Evolutionary conservation across 140 eudicot genomes (phyloP), one percentile per base, ranked within the genome.

Genomic region (Bidens hawaiensis): DNA sequence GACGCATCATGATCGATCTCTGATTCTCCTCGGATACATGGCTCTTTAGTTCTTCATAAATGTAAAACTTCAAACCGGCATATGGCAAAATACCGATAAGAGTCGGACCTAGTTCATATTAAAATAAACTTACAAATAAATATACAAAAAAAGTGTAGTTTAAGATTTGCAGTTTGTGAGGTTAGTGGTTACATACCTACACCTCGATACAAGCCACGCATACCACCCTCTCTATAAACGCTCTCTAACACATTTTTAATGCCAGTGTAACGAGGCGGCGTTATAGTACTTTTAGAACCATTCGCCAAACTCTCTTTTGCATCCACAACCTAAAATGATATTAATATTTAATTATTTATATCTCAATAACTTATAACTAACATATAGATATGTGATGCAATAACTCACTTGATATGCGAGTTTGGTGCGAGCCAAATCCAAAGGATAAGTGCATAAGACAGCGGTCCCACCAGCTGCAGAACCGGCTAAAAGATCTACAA

Each of bases 391-490:
- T 16, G 46, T 40, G 4, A 23, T 30, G 40, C 14, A 41, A 70
- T 25, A 40, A 52, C 70, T 69, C 40, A 93, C 99, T 87, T 93
- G 95, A 70, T 93, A 93, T 13, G 99, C 99, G 14, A 93, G 99
- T 73, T 88, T 93, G 41, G 99, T 88, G 51, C 99, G 94, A 27
- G 94, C 99, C 82, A 93, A 93, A 81, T 93, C 99, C n/a, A 93
- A 67, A 4, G 99, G 99, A 81, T 93, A 93, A 0, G 99, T 87
- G 82, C 95, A 93, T 34, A 93, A 79, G 42, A 93, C 99, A 38
- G 99, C 96, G 16, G 99, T 93, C 24, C 99, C 99, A 13, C 99
- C 99, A 55, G 99, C 87, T 41, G 93, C 95, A 12, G 99, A 93
- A 58, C 99, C 99, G 23, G 99, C 99, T 69, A 93, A 71, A 58